Evolutionary conservation across 1,284 basidiomycete species (phyloP).

Genomic region (Omphalotus olearius): DNA sequence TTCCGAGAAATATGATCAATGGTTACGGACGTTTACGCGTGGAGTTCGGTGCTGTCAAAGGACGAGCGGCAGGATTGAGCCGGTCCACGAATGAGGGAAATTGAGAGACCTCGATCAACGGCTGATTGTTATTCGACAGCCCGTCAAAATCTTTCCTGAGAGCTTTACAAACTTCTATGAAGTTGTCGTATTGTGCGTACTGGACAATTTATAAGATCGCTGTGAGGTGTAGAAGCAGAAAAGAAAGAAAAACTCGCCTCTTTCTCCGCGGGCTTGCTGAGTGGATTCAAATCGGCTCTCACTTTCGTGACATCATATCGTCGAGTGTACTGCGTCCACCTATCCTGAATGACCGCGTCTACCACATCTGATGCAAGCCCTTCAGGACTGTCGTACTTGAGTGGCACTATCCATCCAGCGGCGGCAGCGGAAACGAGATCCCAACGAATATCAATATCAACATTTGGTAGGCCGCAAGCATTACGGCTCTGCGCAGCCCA

Average conservation of each 20-base stretch:
- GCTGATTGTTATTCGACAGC: constrained; percentile 59
- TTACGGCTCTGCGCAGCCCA: constrained; percentile 18
- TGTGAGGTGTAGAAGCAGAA: constrained; percentile 3
- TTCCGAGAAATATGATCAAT: background rate
- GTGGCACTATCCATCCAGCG: constrained; percentile 43
- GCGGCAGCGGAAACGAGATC: constrained; percentile 49
- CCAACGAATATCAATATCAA: constrained; percentile 61
- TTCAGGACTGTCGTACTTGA: constrained; percentile 40
- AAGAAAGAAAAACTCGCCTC: constrained; percentile 4
- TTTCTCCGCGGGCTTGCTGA: constrained; percentile 58
- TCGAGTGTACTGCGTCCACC: constrained; percentile 72
- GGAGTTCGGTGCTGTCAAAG: constrained; percentile 22
- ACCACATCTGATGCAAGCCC: constrained; percentile 40
- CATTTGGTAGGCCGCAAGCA: constrained; percentile 27
- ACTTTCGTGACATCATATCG: constrained; percentile 54
- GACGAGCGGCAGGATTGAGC: constrained; percentile 42
- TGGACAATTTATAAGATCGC: constrained; percentile 25
- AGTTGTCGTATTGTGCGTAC: constrained; percentile 53
- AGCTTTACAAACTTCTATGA: constrained; percentile 62
- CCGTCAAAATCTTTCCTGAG: constrained; percentile 58
- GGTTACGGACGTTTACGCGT: constrained; percentile 18
- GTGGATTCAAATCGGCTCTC: constrained; percentile 62
- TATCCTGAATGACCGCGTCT: constrained; percentile 70
- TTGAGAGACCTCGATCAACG: constrained; percentile 63
- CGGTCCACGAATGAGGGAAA: constrained; percentile 49